Conservation (phyloP, 768 basidiomycete species). For the Cystofilobasidium macerans region DNA sequence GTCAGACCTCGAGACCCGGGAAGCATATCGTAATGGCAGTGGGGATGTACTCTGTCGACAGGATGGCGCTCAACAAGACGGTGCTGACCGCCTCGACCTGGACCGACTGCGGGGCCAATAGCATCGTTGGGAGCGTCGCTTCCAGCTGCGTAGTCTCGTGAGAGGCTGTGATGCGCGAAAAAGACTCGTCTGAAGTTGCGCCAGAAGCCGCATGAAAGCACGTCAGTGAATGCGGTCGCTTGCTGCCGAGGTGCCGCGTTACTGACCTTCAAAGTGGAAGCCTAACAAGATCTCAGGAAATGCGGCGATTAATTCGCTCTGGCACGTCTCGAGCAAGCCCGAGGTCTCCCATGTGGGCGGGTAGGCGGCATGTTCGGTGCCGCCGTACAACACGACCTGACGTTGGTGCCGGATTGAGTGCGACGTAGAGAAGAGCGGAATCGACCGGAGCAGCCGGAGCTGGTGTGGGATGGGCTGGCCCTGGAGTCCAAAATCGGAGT, state of each 20-base stretch:
- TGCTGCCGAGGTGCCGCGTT: not conserved
- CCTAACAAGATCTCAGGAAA: constrained; percentile 14
- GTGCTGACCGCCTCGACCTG: constrained; percentile 8
- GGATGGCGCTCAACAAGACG: not conserved
- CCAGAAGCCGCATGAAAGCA: too few species aligned
- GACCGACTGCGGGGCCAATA: constrained; percentile 8
- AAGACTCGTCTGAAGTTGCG: not conserved
- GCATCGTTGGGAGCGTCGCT: constrained; percentile 1
- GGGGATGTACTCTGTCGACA: not conserved
- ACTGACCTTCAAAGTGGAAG: not conserved
- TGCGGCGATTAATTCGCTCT: constrained; percentile 1
- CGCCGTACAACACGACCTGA: constrained; percentile 19
- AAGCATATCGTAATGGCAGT: not conserved
- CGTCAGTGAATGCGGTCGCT: too few species aligned
- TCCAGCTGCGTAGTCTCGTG: not conserved
- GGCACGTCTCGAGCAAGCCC: not conserved
- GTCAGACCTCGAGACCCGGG: too few species aligned
- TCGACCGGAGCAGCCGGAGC: constrained; percentile 14
- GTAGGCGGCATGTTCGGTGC: too few species aligned
- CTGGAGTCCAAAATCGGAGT: not conserved
- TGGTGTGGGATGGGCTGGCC: not conserved
- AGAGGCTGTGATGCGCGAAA: not conserved
- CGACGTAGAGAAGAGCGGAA: constrained; percentile 16
- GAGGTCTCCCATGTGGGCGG: not conserved
- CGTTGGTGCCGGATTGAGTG: constrained; percentile 18